Conservation (phyloP, 305 asterid genomes). For the Rubia tinctorum region DNA sequence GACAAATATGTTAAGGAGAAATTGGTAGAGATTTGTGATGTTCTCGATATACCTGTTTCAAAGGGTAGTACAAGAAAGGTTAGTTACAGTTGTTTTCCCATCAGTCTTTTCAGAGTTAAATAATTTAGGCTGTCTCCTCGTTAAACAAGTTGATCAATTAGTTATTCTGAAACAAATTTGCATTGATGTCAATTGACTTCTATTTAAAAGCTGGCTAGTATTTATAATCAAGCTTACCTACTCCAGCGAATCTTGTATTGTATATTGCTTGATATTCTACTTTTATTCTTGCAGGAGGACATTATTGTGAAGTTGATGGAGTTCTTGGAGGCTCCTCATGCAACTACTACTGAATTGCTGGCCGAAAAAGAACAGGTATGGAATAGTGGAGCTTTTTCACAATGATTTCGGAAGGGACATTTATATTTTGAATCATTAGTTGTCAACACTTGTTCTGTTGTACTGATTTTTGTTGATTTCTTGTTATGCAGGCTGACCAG, state of each 20-base stretch:
- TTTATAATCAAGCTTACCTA: neutral
- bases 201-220: neutral
- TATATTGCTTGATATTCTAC: no score
- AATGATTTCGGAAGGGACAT: neutral
- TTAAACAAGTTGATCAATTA: neutral
- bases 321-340: slow-evolving; percentile 86
- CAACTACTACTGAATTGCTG: slow-evolving; percentile 64
- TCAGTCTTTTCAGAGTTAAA: neutral
- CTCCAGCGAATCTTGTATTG: neutral
- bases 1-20: slow-evolving; percentile 40
- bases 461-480: neutral
- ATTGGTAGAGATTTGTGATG: slow-evolving; percentile 41
- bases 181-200: neutral
- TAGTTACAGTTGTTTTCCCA: slow-evolving; percentile 23
- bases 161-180: neutral
- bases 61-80: slow-evolving; percentile 36
- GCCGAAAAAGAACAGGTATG: slow-evolving; percentile 81
- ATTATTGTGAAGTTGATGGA: slow-evolving; percentile 72
- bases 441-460: neutral
- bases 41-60: slow-evolving; percentile 33
- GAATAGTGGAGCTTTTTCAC: neutral
- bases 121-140: neutral
- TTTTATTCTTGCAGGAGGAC: slow-evolving; percentile 62
- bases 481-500: slow-evolving; percentile 25
- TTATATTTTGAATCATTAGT: slow-evolving; percentile 4